A percentile compares a stretch with the other conserved stretches of the same genome.
Evolutionary conservation across 2,329 filamentous ascomycete genomes (phyloP).

Genomic region (Ophiocordyceps sinensis): DNA sequence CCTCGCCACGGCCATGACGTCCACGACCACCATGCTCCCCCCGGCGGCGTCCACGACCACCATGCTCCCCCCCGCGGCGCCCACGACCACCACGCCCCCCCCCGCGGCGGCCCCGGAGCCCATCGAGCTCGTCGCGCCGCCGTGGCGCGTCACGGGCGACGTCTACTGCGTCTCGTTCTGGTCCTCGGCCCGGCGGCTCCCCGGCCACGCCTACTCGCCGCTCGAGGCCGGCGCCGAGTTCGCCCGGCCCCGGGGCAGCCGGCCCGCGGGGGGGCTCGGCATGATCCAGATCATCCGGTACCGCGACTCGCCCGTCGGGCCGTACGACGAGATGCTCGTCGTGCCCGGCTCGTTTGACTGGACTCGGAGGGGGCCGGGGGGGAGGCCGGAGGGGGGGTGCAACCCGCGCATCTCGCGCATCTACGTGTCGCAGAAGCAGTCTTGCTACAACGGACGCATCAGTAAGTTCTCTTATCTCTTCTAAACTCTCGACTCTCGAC

Average conservation of each 20-base stretch:
- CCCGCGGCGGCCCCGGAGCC: slow-evolving; percentile 1
- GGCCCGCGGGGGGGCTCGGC: slow-evolving; percentile 27
- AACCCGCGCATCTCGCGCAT: slow-evolving; percentile 34
- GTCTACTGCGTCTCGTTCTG: slow-evolving; percentile 29
- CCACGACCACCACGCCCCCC: no score
- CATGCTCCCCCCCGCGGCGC: not conserved
- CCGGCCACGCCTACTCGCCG: slow-evolving; percentile 27
- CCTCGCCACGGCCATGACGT: not conserved
- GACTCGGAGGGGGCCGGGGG: slow-evolving; percentile 17
- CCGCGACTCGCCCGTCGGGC: slow-evolving; percentile 32
- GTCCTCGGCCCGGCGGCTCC: slow-evolving; percentile 19
- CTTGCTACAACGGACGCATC: slow-evolving; percentile 35
- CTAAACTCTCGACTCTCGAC: no score
- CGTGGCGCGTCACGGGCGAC: slow-evolving; percentile 30
- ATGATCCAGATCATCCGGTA: slow-evolving; percentile 38
- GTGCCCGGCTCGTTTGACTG: slow-evolving; percentile 31
- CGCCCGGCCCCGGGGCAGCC: slow-evolving; percentile 13
- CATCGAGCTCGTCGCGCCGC: slow-evolving; percentile 14
- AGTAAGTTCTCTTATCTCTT: no score
- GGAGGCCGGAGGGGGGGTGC: slow-evolving; percentile 16
- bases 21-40: not conserved
- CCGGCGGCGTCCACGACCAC: no score
- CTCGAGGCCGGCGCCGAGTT: slow-evolving; percentile 28
- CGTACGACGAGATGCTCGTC: slow-evolving; percentile 38
- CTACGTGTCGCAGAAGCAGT: slow-evolving; percentile 37